Percentiles rank a stretch among this genome's conserved stretches.
Evolutionary conservation across 192 early-diverging fungal genomes (phyloP).

Genomic region (Backusella sp.): DNA sequence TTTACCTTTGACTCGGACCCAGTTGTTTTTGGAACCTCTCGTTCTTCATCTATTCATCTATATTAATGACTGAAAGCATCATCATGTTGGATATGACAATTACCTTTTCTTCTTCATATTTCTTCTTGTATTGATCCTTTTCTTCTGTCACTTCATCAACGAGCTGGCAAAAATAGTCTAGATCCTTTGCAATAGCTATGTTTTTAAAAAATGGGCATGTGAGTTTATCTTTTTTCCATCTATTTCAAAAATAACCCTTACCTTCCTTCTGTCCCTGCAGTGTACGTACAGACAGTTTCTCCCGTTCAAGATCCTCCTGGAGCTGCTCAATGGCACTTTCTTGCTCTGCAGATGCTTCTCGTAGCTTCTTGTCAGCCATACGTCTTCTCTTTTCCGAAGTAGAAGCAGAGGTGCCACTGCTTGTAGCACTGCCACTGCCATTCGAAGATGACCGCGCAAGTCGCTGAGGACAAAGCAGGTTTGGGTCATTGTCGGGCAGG

Average conservation of each 20-base stretch:
- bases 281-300: constrained; percentile 13
- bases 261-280: constrained; percentile 39
- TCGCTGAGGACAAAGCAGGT: not conserved
- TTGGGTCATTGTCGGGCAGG: not conserved
- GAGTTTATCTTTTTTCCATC: not conserved
- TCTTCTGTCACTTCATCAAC: constrained; percentile 30
- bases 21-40: not conserved
- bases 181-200: constrained; percentile 31
- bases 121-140: constrained; percentile 17
- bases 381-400: not conserved
- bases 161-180: constrained; percentile 31
- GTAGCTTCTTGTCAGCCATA: not conserved
- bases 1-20: not conserved
- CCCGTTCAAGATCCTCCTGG: constrained; percentile 16
- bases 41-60: not conserved
- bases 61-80: not conserved
- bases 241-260: not conserved
- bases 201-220: not conserved
- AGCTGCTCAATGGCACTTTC: not conserved
- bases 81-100: not conserved
- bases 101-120: constrained; percentile 35
- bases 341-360: not conserved
- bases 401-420: not conserved
- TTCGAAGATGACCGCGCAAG: constrained; percentile 7
- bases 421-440: not conserved